Conservation (phyloP, 192 early-diverging fungal species). For the Linnemannia schmuckeri region DNA sequence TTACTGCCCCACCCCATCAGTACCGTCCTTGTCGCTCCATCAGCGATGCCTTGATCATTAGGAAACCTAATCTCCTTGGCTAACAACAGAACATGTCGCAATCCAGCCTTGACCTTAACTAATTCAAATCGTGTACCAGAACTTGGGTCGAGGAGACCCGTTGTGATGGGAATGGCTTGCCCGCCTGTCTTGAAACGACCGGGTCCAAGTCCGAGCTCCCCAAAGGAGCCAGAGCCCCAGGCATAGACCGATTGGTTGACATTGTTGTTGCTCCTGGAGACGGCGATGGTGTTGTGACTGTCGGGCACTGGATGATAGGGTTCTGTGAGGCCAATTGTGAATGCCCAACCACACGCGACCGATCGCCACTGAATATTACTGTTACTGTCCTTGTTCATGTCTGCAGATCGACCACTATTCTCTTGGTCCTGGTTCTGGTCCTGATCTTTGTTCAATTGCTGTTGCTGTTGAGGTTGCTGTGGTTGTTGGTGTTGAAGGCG, state of each 20-base stretch:
- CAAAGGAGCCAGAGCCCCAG: slow-evolving; percentile 67
- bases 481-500: background rate
- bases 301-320: slow-evolving; percentile 22
- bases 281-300: slow-evolving; percentile 1
- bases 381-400: background rate
- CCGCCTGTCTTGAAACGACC: slow-evolving; percentile 35
- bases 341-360: slow-evolving; percentile 77
- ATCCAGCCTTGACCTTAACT: slow-evolving; percentile 69
- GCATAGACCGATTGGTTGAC: slow-evolving; percentile 56
- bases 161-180: slow-evolving; percentile 17
- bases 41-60: background rate
- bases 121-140: slow-evolving; percentile 32
- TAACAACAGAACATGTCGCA: slow-evolving; percentile 73
- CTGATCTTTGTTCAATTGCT: background rate
- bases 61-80: slow-evolving; percentile 34
- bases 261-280: background rate
- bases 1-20: slow-evolving; percentile 69
- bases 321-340: slow-evolving; percentile 61
- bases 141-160: background rate
- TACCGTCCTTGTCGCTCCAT: background rate
- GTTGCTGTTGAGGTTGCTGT: background rate
- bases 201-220: slow-evolving; percentile 64
- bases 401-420: background rate
- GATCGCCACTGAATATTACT: slow-evolving; percentile 38
- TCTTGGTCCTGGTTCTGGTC: background rate